Conservation (phyloP, 169 alveolate genomes). For the Babesia ovata region DNA sequence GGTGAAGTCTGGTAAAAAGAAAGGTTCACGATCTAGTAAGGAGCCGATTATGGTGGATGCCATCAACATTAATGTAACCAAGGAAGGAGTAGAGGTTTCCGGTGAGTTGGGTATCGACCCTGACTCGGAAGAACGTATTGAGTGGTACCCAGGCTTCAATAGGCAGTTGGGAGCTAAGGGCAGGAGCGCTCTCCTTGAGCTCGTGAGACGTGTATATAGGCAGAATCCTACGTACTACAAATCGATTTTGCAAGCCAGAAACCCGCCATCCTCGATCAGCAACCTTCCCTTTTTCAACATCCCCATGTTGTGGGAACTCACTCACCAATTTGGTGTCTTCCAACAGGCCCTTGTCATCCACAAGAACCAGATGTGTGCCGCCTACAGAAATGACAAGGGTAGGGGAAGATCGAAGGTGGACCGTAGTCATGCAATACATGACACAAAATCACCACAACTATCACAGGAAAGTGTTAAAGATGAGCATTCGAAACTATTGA, state of each 20-base stretch:
- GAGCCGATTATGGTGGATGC: neutral
- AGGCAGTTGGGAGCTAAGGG: conserved; percentile 81
- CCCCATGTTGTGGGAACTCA: conserved; percentile 80
- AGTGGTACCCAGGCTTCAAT: conserved; percentile 71
- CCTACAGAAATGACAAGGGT: neutral
- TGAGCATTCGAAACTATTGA: neutral
- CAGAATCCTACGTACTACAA: conserved; percentile 74
- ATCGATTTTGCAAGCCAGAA: conserved; percentile 72
- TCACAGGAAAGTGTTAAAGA: neutral
- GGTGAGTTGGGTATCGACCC: neutral
- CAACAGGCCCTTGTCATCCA: conserved; percentile 75
- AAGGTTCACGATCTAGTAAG: neutral
- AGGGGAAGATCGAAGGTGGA: conserved; percentile 11
- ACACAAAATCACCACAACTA: neutral
- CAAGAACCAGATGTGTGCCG: conserved; percentile 18
- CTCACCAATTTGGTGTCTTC: conserved; percentile 80
- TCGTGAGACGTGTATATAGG: conserved; percentile 75
- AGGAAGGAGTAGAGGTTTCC: conserved; percentile 9
- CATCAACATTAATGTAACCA: neutral
- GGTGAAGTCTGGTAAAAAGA: neutral
- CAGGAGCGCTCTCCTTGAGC: conserved; percentile 73
- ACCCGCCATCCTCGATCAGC: conserved; percentile 78
- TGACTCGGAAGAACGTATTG: conserved; percentile 30
- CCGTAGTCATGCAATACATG: neutral
- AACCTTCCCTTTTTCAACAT: conserved; percentile 77